Percentiles rank a stretch among this genome's conserved stretches.
phyloP scores from a whole-genome alignment of 1,284 basidiomycete genomes.

The Ustilago nuda region DNA sequence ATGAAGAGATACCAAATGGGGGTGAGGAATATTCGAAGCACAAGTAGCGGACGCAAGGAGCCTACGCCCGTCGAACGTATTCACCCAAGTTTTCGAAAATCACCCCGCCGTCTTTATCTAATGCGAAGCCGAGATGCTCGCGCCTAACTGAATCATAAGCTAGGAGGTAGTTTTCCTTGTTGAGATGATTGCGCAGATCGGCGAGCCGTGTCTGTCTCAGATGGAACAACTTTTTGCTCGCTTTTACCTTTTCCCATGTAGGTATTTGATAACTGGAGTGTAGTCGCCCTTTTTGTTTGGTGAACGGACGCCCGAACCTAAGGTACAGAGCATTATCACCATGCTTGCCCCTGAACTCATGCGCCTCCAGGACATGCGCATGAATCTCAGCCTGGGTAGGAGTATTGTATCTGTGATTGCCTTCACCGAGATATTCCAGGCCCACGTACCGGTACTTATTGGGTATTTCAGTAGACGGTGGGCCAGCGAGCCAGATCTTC shows the following conservation, averaged over 20 bases:
- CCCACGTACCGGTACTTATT: accelerated
- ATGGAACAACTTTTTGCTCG: no score
- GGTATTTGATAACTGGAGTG: neutral
- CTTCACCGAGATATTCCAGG: neutral
- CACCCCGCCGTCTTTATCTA: neutral
- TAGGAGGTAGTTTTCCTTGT: neutral
- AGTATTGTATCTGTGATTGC: no score
- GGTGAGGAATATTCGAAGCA: no score
- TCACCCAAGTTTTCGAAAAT: neutral
- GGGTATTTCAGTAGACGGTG: neutral
- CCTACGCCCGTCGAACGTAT: neutral
- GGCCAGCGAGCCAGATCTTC: neutral
- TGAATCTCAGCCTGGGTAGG: no score
- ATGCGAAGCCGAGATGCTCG: neutral
- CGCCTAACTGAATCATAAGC: neutral
- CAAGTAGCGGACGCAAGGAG: neutral
- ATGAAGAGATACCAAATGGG: neutral
- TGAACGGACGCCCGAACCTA: neutral
- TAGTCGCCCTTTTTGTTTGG: neutral
- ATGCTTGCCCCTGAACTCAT: neutral
- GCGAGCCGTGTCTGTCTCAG: accelerated
- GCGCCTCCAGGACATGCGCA: no score
- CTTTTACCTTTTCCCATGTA: no score
- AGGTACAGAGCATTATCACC: slow-evolving; percentile 7
- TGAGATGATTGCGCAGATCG: no score